Percentiles rank a stretch among this genome's conserved stretches.
Evolutionary conservation across 352 stramenopile genomes (phyloP).

Genomic region (Phytophthora pinifolia): DNA sequence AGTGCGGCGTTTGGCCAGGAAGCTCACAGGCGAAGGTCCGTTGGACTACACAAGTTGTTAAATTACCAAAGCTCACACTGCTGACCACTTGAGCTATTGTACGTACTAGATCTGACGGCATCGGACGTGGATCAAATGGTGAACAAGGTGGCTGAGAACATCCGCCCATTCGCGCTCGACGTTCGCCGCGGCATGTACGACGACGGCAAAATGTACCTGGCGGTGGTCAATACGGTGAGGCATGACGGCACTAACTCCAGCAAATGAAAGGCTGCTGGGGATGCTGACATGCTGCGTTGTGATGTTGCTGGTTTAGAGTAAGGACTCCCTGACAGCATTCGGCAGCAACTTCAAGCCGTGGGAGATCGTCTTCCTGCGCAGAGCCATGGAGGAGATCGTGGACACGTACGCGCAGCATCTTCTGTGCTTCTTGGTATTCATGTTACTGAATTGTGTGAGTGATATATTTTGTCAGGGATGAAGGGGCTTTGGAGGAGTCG

Average conservation of each 20-base stretch:
- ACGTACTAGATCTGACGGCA: constrained; percentile 40
- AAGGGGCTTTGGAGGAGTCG: constrained; percentile 62
- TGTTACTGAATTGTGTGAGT: constrained; percentile 1
- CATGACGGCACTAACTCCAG: neutral
- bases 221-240: constrained; percentile 74
- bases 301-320: constrained; percentile 43
- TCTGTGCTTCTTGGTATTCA: neutral
- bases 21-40: constrained; percentile 69
- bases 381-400: constrained; percentile 80
- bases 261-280: no score
- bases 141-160: constrained; percentile 52
- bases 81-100: neutral
- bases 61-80: neutral
- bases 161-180: constrained; percentile 72
- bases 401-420: constrained; percentile 41
- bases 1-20: constrained; percentile 47
- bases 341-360: constrained; percentile 78
- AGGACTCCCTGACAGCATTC: constrained; percentile 72
- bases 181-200: constrained; percentile 78
- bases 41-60: neutral
- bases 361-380: constrained; percentile 86
- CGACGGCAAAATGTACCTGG: constrained; percentile 82
- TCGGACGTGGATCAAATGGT: constrained; percentile 69
- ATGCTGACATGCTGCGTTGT: neutral
- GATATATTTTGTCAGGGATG: constrained; percentile 37